These are phyloP conservation scores for Protomyces inundatus DNA, from an alignment of 1,139 yeast species.

Conservation along the genomic window DNA sequence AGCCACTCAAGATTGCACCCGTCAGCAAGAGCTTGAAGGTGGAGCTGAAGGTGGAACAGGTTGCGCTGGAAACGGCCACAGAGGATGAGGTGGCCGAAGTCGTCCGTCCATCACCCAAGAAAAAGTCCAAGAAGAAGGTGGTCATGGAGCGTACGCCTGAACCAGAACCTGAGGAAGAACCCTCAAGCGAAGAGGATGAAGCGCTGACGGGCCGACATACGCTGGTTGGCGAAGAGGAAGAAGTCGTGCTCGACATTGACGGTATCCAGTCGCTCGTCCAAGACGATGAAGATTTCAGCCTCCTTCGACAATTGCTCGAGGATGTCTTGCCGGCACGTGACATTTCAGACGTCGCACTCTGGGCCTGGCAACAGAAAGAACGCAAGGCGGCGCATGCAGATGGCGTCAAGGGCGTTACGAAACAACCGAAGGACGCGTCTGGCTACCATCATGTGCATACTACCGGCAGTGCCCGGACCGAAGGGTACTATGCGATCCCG, in stretches of 20 bases:
- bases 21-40: neutral
- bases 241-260: constrained; percentile 45
- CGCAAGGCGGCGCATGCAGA: constrained; percentile 34
- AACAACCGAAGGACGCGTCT: constrained; percentile 33
- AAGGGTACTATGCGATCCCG: constrained; percentile 68
- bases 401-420: constrained; percentile 28
- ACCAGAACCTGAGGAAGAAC: neutral
- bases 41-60: constrained; percentile 14
- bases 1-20: neutral
- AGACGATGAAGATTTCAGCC: constrained; percentile 67
- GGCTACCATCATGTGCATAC: constrained; percentile 44
- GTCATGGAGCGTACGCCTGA: neutral
- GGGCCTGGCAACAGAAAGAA: constrained; percentile 63
- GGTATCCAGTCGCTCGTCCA: constrained; percentile 53
- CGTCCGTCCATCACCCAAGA: neutral
- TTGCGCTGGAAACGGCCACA: neutral
- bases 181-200: neutral
- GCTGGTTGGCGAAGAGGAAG: constrained; percentile 25
- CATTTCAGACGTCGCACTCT: constrained; percentile 49
- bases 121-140: neutral
- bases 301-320: constrained; percentile 46
- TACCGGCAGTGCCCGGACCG: constrained; percentile 65
- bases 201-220: neutral
- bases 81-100: neutral
- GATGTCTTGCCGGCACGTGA: constrained; percentile 36